Base-by-base conservation (phyloP, 441 rosid species). In the Eutrema salsugineum region DNA sequence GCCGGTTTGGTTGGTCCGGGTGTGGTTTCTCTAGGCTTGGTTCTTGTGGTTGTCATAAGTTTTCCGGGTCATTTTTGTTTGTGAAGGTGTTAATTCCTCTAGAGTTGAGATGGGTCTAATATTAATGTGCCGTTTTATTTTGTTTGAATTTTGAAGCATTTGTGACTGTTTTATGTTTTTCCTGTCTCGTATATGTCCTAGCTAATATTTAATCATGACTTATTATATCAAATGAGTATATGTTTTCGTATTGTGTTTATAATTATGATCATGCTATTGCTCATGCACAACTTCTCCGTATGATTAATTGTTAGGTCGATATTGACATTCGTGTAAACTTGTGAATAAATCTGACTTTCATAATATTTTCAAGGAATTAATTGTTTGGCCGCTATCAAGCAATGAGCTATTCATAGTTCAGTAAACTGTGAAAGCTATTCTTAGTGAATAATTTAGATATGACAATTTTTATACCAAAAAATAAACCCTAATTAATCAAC, bases 1-100 rank as follows among this genome's bases (percentile, higher is more conserved):
- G 85, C 91, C 0, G 79, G 83, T 43, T 74, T 80, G 19, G 16
- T 27, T 51, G 59, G 73, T 60, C 62, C 68, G n/a, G 73, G 27
- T 44, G 10, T 32, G 64, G 61, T 15, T 72, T 75, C 24, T 47
- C 63, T 69, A 20, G 56, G 74, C 66, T 54, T 77, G 80, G 66
- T 73, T 61, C 66, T 79, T 47, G 59, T 64, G 39, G 47, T 43
- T 58, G 44, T 71, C 42, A 58, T 71, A 43, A 64, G 46, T 35
- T 65, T 0, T 1, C 20, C 32, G 36, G 11, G 24, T 30, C n/a
- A 19, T 17, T 44, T 56, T 35, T 20, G 43, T 43, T 8, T 57
- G 48, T 17, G 55, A 32, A 22, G 1, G 38, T 22, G 1, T 44
- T 6, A 1, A 20, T 1, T 36, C 16, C 22, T 64, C 33, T 17